Evolutionary conservation across 768 basidiomycete species (phyloP).

Genomic region (Kwoniella pini): DNA sequence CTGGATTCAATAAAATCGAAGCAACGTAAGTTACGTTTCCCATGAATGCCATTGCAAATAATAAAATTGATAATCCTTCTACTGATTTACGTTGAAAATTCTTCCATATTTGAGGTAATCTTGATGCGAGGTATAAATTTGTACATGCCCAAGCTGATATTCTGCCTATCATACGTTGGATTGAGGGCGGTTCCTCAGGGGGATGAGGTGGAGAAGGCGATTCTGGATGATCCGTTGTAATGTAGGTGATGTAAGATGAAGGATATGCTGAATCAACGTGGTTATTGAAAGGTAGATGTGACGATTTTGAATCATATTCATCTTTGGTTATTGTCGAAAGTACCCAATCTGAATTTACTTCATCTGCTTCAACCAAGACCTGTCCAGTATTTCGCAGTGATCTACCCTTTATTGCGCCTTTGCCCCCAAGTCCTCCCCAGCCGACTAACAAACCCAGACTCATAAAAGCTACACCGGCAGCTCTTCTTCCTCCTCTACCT

Average conservation of each 20-base stretch:
- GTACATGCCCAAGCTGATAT: constrained; percentile 95
- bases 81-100: constrained; percentile 90
- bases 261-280: neutral
- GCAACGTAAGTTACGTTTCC: constrained; percentile 92
- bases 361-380: constrained; percentile 41
- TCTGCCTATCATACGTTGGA: constrained; percentile 74
- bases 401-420: neutral
- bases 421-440: constrained; percentile 58
- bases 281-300: no score
- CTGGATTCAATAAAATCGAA: constrained; percentile 79
- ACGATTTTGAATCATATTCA: no score
- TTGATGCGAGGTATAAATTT: constrained; percentile 84
- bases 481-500: constrained; percentile 64
- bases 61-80: constrained; percentile 89
- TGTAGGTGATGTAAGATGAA: neutral
- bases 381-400: neutral
- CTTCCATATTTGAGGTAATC: constrained; percentile 98
- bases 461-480: constrained; percentile 79
- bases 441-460: constrained; percentile 74
- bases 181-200: constrained; percentile 22
- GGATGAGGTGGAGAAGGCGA: constrained; percentile 17
- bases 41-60: constrained; percentile 90
- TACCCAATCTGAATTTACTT: neutral
- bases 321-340: no score
- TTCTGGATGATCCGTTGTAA: neutral